Evolutionary conservation across 2,329 filamentous ascomycete species (phyloP).

Genomic region (Pseudogymnoascus sp.): DNA sequence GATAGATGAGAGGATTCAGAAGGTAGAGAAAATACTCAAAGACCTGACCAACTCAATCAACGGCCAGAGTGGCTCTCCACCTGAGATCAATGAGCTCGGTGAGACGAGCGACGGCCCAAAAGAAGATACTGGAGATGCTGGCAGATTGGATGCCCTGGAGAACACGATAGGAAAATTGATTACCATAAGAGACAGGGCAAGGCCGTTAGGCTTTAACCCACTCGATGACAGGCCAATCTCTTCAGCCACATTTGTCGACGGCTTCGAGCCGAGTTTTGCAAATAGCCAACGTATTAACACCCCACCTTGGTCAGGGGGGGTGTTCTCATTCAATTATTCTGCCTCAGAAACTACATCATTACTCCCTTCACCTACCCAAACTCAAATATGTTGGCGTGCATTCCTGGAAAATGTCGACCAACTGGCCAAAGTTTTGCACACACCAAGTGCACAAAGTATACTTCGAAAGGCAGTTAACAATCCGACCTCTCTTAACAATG

Average conservation of each 20-base stretch:
- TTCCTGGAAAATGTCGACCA: conserved; percentile 2
- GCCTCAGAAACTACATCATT: neutral
- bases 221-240: neutral
- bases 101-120: neutral
- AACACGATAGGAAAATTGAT: neutral
- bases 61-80: neutral
- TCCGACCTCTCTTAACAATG: conserved; percentile 53
- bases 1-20: neutral
- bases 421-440: conserved; percentile 4
- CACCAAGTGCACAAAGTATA: neutral
- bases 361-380: neutral
- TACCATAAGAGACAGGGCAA: neutral
- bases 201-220: neutral
- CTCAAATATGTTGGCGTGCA: neutral
- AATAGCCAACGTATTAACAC: neutral
- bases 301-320: neutral
- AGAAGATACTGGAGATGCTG: neutral
- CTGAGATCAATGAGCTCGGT: neutral
- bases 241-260: neutral
- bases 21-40: neutral
- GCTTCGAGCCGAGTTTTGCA: neutral
- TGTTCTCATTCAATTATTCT: neutral
- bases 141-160: neutral
- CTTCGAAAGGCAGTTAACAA: neutral
- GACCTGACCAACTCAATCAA: neutral